Percentiles rank a stretch among this genome's conserved stretches.
phyloP scores from a whole-genome alignment of 2,329 filamentous ascomycete genomes.

The Volutella citrinella region DNA sequence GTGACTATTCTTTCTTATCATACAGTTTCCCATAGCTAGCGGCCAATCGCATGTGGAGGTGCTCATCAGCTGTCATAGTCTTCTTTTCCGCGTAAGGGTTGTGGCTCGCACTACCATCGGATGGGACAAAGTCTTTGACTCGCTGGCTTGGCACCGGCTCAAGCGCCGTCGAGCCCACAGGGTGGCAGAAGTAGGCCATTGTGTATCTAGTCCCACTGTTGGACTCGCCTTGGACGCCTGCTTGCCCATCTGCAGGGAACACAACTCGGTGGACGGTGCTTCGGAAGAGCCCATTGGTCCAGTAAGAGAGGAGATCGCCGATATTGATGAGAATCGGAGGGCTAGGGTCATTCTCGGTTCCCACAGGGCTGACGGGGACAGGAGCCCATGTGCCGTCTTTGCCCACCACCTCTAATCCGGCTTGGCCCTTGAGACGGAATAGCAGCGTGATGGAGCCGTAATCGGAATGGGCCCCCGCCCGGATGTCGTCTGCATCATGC shows the following conservation, averaged over 20 bases:
- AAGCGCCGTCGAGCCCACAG: conserved; percentile 50
- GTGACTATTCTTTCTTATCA: conserved; percentile 31
- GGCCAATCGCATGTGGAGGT: conserved; percentile 58
- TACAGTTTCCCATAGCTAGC: conserved; percentile 59
- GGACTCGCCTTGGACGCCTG: conserved; percentile 40
- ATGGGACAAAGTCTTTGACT: conserved; percentile 42
- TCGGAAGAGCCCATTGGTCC: conserved; percentile 85
- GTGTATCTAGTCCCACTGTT: conserved; percentile 56
- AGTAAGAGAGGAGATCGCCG: conserved; percentile 70
- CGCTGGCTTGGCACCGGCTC: conserved; percentile 59
- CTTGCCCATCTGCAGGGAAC: conserved; percentile 45
- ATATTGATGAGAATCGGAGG: conserved; percentile 83
- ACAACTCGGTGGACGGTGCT: conserved; percentile 88
- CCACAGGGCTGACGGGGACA: conserved; percentile 63
- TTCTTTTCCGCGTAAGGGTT: conserved; percentile 52
- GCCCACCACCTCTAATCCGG: conserved; percentile 79
- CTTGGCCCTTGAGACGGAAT: conserved; percentile 81
- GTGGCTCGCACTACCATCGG: conserved; percentile 26
- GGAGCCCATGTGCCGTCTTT: conserved; percentile 55
- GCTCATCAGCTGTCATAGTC: conserved; percentile 61
- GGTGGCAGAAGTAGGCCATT: conserved; percentile 68
- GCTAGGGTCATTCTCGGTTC: conserved; percentile 54
- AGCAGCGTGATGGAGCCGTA: conserved; percentile 73
- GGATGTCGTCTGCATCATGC: conserved; percentile 59
- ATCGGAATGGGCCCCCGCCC: conserved; percentile 89